phyloP scores from a whole-genome alignment of 345 rosid species.

The Gossypium raimondii region DNA sequence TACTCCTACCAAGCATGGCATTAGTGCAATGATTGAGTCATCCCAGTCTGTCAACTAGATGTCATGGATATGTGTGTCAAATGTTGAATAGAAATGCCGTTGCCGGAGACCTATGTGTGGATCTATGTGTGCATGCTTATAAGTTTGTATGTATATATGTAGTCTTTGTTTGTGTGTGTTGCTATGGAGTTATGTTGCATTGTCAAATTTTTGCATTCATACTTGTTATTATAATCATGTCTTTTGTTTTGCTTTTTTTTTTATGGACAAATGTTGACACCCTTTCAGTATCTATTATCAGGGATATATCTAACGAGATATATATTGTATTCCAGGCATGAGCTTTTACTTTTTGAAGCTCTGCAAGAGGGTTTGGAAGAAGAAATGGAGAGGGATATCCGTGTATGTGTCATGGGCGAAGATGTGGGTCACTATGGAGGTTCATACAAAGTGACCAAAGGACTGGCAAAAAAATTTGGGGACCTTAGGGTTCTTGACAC shows the following conservation, averaged over 20 bases:
- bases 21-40: background rate
- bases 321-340: constrained; percentile 50
- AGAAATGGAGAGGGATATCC: constrained; percentile 94
- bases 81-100: background rate
- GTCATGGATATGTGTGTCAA: background rate
- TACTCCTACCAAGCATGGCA: too few species aligned
- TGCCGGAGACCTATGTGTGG: background rate
- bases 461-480: constrained; percentile 66
- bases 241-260: background rate
- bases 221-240: background rate
- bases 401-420: constrained; percentile 90
- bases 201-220: background rate
- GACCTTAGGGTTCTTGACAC: constrained; percentile 35
- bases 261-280: background rate
- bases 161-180: background rate
- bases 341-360: constrained; percentile 88
- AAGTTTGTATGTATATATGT: background rate
- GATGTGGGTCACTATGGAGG: constrained; percentile 98
- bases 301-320: background rate
- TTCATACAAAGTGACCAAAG: constrained; percentile 88
- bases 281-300: background rate
- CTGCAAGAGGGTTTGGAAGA: constrained; percentile 89
- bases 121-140: background rate
- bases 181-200: background rate
- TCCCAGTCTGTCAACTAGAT: background rate